A percentile compares a stretch with the other conserved stretches of the same genome.
These are phyloP conservation scores for Ophiostoma ulmi DNA, from an alignment of 2,329 filamentous ascomycete genomes.

Conservation along the genomic window DNA sequence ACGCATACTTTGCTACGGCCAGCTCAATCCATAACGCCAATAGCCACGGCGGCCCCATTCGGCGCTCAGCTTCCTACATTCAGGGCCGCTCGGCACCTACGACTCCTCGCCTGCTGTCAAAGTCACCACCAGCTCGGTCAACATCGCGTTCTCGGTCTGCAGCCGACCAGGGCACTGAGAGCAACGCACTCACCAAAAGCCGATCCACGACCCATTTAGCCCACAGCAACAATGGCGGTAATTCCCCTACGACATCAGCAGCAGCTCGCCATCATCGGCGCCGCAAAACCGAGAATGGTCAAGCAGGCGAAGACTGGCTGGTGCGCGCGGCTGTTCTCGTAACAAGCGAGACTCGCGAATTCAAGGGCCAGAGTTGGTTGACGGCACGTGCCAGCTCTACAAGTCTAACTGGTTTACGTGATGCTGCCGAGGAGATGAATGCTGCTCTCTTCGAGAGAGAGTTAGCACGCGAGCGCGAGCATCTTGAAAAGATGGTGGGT, in stretches of 20 bases:
- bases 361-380: slow-evolving; percentile 65
- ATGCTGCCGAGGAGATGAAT: slow-evolving; percentile 45
- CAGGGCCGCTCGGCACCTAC: slow-evolving; percentile 59
- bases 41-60: slow-evolving; percentile 28
- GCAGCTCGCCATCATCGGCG: slow-evolving; percentile 22
- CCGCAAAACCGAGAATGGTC: slow-evolving; percentile 29
- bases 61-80: slow-evolving; percentile 49
- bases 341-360: slow-evolving; percentile 58
- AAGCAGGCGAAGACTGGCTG: slow-evolving; percentile 52
- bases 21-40: slow-evolving; percentile 32
- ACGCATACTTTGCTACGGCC: slow-evolving; percentile 28
- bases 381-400: slow-evolving; percentile 61
- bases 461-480: slow-evolving; percentile 47
- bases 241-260: not conserved
- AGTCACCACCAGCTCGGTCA: slow-evolving; percentile 47
- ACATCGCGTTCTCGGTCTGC: slow-evolving; percentile 42
- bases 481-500: slow-evolving; percentile 33
- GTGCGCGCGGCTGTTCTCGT: slow-evolving; percentile 59
- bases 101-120: slow-evolving; percentile 58
- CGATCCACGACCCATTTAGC: slow-evolving; percentile 57
- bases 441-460: slow-evolving; percentile 44
- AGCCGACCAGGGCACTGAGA: slow-evolving; percentile 18
- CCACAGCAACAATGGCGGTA: slow-evolving; percentile 27
- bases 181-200: slow-evolving; percentile 48
- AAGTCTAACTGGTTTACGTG: slow-evolving; percentile 49